Evolutionary conservation across 129 eudicot genomes (phyloP).

Genomic region (carrot (Daucus carota)): DNA sequence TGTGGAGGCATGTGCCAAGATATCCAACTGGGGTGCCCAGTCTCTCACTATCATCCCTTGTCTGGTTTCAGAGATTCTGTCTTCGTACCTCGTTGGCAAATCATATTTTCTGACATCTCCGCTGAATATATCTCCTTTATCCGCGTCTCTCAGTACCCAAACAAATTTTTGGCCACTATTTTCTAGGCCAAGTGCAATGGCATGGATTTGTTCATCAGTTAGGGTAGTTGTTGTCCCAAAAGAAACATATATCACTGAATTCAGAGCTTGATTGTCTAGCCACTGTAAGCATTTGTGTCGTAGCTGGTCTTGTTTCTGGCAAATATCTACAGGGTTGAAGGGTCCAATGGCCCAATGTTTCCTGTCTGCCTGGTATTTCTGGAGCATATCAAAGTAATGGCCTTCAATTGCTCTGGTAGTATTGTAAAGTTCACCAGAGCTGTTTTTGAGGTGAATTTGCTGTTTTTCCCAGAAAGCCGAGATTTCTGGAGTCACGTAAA

Average conservation of each 20-base stretch:
- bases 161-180: not conserved
- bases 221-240: not conserved
- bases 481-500: not conserved
- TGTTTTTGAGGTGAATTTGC: not conserved
- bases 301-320: not conserved
- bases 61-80: not conserved
- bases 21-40: not conserved
- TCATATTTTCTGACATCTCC: not conserved
- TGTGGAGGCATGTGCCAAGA: not conserved
- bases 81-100: not conserved
- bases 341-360: slow-evolving; percentile 3
- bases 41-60: not conserved
- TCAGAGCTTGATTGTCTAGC: not conserved
- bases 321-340: slow-evolving; percentile 4
- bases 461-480: not conserved
- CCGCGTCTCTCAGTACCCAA: not conserved
- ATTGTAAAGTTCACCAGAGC: slow-evolving; percentile 6
- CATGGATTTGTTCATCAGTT: not conserved
- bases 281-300: not conserved
- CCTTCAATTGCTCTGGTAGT: not conserved
- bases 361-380: not conserved
- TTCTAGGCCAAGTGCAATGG: not conserved
- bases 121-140: slow-evolving; percentile 4
- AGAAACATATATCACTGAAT: slow-evolving; percentile 1
- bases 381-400: not conserved